A percentile compares a stretch with the other conserved stretches of the same genome.
Evolutionary conservation across 2,329 filamentous ascomycete species (phyloP).

Genomic region (Stagonosporopsis cucurbitacearum): DNA sequence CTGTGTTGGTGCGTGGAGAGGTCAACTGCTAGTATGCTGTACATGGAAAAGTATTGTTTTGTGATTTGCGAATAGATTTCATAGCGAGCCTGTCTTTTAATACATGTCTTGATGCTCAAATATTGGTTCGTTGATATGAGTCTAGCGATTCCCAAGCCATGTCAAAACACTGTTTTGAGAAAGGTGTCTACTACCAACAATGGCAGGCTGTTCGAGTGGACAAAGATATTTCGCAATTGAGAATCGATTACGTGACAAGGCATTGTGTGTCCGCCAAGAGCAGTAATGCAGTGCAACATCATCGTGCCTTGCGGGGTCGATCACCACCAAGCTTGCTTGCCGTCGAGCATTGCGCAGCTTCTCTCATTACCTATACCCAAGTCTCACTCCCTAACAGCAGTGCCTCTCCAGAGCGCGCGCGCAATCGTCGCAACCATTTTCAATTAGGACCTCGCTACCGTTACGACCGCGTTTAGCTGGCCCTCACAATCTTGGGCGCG

Average conservation of each 20-base stretch:
- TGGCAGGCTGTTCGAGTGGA: too few species aligned
- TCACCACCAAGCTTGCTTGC: constrained; percentile 6
- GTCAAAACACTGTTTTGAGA: too few species aligned
- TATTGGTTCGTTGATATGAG: background rate
- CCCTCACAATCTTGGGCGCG: constrained; percentile 5
- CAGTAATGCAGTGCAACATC: constrained; percentile 15
- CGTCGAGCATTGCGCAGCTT: background rate
- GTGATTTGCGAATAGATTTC: constrained; percentile 7
- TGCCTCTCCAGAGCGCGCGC: constrained; percentile 3
- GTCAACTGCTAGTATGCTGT: background rate
- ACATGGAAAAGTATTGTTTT: constrained; percentile 7
- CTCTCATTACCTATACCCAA: background rate
- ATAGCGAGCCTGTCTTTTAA: constrained; percentile 5
- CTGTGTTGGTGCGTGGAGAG: background rate
- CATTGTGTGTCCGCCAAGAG: background rate
- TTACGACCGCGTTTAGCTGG: constrained; percentile 20
- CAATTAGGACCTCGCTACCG: constrained; percentile 9
- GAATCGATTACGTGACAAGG: background rate
- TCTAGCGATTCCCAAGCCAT: background rate
- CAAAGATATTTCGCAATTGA: too few species aligned
- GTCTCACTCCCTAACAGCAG: background rate
- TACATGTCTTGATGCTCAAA: background rate
- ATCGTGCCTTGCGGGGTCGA: constrained; percentile 11
- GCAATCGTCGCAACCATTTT: constrained; percentile 32
- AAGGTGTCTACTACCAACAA: too few species aligned